These are phyloP conservation scores for Crithidia fasciculata DNA, from an alignment of 208 protist species.

Conservation along the genomic window DNA sequence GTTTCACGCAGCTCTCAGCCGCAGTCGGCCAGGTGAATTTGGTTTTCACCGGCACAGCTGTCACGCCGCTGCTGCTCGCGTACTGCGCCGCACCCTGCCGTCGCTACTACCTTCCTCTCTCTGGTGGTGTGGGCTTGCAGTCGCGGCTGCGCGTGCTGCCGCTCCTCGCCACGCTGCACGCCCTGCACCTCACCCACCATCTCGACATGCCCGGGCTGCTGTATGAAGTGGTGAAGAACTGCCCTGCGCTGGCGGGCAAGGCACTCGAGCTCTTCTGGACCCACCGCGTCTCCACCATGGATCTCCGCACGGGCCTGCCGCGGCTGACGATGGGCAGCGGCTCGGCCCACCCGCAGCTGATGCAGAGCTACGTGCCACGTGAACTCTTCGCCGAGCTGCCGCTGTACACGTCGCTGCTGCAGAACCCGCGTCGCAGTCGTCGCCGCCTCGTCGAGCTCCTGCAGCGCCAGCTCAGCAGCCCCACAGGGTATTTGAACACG, in stretches of 20 bases:
- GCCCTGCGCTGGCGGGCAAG: conserved; percentile 71
- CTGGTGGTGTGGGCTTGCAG: conserved; percentile 69
- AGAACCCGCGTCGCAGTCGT: conserved; percentile 62
- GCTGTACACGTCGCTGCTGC: conserved; percentile 65
- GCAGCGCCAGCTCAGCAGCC: conserved; percentile 82
- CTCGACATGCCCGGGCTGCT: conserved; percentile 80
- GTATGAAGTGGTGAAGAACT: conserved; percentile 85
- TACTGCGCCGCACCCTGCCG: conserved; percentile 53
- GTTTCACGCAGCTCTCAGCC: conserved; percentile 66
- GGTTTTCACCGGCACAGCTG: conserved; percentile 66
- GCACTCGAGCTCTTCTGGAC: conserved; percentile 74
- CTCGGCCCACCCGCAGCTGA: conserved; percentile 38
- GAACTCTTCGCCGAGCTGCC: conserved; percentile 85
- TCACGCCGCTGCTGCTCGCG: conserved; percentile 57
- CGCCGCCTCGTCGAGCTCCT: conserved; percentile 81
- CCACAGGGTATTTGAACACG: conserved; percentile 72
- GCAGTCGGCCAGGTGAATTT: conserved; percentile 78
- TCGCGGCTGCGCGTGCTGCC: conserved; percentile 83
- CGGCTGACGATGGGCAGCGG: conserved; percentile 57
- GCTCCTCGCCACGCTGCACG: conserved; percentile 69
- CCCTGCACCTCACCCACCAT: conserved; percentile 62
- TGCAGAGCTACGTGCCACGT: conserved; percentile 64
- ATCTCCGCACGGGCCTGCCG: conserved; percentile 49
- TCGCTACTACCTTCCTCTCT: conserved; percentile 72
- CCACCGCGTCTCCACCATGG: conserved; percentile 52